Percentiles rank a stretch among this genome's conserved stretches.
Evolutionary conservation across 805 yeast species (phyloP).

Genomic region (Myxozyma monticola): DNA sequence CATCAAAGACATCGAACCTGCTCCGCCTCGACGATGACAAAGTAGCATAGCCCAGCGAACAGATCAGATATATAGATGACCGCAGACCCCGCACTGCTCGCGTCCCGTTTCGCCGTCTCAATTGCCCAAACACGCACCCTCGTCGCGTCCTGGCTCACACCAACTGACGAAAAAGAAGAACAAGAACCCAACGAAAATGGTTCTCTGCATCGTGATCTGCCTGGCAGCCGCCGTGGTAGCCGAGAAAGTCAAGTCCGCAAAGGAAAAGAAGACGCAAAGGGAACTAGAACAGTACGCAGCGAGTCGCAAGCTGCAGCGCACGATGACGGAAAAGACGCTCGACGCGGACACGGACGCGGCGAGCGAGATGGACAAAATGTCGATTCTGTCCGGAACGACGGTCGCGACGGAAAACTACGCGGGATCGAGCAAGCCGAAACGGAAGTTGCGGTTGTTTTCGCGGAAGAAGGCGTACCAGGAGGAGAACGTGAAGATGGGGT

Average conservation of each 20-base stretch:
- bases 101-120: conserved; percentile 36
- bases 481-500: no score
- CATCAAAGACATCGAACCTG: not conserved
- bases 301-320: not conserved
- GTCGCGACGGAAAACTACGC: no score
- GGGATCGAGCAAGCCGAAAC: no score
- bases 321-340: not conserved
- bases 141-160: conserved; percentile 34
- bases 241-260: not conserved
- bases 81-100: no score
- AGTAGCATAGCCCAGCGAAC: not conserved
- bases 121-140: conserved; percentile 30
- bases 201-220: conserved; percentile 2
- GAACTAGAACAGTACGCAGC: not conserved
- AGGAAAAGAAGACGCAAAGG: conserved; percentile 10
- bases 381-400: no score
- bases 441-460: no score
- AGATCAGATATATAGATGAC: not conserved
- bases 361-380: no score
- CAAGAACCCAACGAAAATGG: conserved; percentile 7
- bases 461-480: no score
- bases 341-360: no score
- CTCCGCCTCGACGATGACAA: not conserved
- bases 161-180: not conserved
- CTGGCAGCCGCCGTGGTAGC: conserved; percentile 4